A percentile compares a stretch with the other conserved stretches of the same genome.
Conservation (phyloP, 2,329 filamentous ascomycete genomes). For the Fusarium paranaense region DNA sequence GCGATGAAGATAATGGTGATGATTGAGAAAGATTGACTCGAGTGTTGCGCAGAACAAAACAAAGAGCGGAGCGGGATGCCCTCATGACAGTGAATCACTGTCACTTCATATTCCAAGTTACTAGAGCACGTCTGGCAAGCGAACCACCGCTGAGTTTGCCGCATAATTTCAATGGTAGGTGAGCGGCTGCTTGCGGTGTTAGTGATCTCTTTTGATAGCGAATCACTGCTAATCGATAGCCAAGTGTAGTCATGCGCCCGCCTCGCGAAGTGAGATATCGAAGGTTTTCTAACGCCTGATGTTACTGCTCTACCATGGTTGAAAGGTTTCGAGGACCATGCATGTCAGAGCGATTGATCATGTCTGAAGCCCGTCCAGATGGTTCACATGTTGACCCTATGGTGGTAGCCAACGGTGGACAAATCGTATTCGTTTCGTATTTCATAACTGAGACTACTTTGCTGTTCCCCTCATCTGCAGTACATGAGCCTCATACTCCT, state of each 20-base stretch:
- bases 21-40: too few species aligned
- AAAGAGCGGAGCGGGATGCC: background rate
- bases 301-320: background rate
- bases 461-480: slow-evolving; percentile 3
- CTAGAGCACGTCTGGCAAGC: background rate
- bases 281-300: background rate
- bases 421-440: slow-evolving; percentile 1
- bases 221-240: background rate
- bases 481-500: background rate
- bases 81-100: background rate
- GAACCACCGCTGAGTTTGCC: background rate
- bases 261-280: background rate
- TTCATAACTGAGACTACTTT: slow-evolving; percentile 17
- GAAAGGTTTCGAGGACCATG: too few species aligned
- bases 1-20: too few species aligned
- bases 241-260: background rate
- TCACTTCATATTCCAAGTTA: background rate
- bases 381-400: background rate
- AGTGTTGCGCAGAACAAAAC: too few species aligned
- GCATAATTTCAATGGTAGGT: background rate
- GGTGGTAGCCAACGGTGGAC: background rate
- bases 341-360: too few species aligned
- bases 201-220: background rate
- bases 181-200: background rate
- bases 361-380: background rate